Evolutionary conservation across 75 land plant species (phyloP), one percentile per base, ranked within the genome.

Genomic region (Larix kaempferi): DNA sequence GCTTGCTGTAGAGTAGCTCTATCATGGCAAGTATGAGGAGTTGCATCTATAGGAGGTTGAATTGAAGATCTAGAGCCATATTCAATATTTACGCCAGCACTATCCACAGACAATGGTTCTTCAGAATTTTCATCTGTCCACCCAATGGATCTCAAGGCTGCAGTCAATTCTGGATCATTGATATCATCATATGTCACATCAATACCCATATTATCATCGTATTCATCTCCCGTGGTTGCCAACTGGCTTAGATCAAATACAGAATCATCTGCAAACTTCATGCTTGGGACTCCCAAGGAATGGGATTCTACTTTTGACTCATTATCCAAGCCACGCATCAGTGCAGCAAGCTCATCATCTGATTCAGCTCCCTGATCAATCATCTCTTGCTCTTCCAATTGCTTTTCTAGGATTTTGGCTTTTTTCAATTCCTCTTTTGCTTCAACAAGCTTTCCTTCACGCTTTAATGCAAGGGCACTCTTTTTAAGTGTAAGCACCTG

Each of bases 131-230:
- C 95, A 77, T 95, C 93, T 56, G 80, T 73, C 96, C 96, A 97
- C 25, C 99, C 98, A 74, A 97, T 88, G 59, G 92, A 71, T 94
- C 99, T 81, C 74, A 97, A 78, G 33, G 92, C 94, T 39, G 88
- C 85, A 55, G 83, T 79, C 33, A 97, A 85, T 35, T 89, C 92
- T 25, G 98, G 99, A 71, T 96, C 99, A 77, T 89, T 77, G 86
- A 94, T 81, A 75, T 96, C 99, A 55, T 82, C 89, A 75, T 94
- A 92, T 15, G 87, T 90, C 56, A 94, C 97, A 29, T 96, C 93
- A 78, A 91, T 74, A 52, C 76, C 87, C 41, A 75, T 79, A 78
- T 84, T 81, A 39, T 74, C 61, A 75, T 41, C 85, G 52, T 87
- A 44, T 62, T 91, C 88, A 84, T 85, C 89, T 67, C 74, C 71